A percentile compares a stretch with the other conserved stretches of the same genome.
Conservation (phyloP, 495 filamentous ascomycete genomes). For the Tuber microsphaerosporum region DNA sequence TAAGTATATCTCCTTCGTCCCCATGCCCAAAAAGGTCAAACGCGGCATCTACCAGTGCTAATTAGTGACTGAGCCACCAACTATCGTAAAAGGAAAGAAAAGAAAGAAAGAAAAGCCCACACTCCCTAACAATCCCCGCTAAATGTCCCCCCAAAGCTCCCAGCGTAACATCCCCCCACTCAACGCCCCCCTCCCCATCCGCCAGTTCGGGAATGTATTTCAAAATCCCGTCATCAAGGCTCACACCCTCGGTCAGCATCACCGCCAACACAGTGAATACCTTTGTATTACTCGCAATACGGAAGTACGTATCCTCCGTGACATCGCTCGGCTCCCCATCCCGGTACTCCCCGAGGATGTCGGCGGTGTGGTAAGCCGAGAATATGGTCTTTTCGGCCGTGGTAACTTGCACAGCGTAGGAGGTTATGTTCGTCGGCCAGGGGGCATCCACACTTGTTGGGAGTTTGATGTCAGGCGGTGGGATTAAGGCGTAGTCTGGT, state of each 20-base stretch:
- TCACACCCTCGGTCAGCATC: conserved; percentile 29
- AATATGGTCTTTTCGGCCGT: not conserved
- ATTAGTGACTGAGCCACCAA: not conserved
- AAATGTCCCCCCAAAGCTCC: conserved; percentile 47
- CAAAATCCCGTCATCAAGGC: conserved; percentile 42
- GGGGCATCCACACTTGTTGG: not conserved
- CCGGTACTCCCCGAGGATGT: not conserved
- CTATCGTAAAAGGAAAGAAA: not conserved
- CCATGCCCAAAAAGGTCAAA: not conserved
- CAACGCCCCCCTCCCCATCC: conserved; percentile 33
- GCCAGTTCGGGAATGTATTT: conserved; percentile 49
- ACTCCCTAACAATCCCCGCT: conserved; percentile 41
- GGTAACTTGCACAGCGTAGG: conserved; percentile 2
- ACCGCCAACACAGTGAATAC: conserved; percentile 38
- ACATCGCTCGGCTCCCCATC: conserved; percentile 14
- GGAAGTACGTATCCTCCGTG: conserved; percentile 38
- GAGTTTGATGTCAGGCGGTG: not conserved
- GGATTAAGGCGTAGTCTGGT: not conserved
- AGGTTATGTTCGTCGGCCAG: not conserved
- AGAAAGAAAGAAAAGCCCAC: not conserved
- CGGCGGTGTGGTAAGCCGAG: not conserved
- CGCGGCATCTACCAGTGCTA: not conserved
- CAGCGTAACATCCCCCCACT: conserved; percentile 50
- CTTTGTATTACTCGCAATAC: conserved; percentile 41
- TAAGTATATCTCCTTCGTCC: not conserved